These are phyloP conservation scores for Eurotiales sp. DNA, from an alignment of 2,329 filamentous ascomycete species.

Conservation along the genomic window DNA sequence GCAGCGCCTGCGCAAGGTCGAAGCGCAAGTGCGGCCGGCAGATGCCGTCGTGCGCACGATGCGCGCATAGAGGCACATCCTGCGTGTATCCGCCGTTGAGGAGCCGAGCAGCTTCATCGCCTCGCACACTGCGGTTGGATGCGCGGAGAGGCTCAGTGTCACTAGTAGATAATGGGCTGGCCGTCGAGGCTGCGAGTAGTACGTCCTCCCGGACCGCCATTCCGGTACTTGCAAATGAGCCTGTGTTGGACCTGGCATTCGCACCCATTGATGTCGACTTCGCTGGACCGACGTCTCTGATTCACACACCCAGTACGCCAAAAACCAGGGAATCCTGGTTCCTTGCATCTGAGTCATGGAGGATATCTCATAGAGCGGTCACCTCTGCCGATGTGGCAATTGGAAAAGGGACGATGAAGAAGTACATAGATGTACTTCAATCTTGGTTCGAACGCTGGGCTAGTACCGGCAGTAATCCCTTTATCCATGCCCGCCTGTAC, in stretches of 20 bases:
- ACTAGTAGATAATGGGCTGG: not conserved
- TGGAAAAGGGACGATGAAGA: not conserved
- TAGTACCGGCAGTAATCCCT: not conserved
- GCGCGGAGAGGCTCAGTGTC: not conserved
- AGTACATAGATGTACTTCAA: not conserved
- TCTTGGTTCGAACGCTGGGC: not conserved
- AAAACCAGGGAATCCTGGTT: not conserved
- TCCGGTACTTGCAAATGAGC: not conserved
- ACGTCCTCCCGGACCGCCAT: not conserved
- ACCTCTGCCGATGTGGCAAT: not conserved
- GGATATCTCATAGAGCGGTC: not conserved
- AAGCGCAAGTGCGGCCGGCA: not conserved
- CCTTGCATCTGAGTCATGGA: not conserved
- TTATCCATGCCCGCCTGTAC: not conserved
- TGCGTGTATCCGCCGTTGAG: not conserved
- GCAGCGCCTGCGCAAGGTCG: not conserved
- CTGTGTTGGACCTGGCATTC: not conserved
- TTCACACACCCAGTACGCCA: not conserved
- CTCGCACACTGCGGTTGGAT: not conserved
- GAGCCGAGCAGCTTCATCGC: not conserved
- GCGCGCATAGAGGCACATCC: not conserved
- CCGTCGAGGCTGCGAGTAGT: not conserved
- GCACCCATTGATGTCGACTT: not conserved
- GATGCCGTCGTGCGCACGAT: not conserved
- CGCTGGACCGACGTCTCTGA: not conserved